These are phyloP conservation scores for Oryza glumipatula DNA, from an alignment of 176 grass and related monocot genomes.

Conservation along the genomic window DNA sequence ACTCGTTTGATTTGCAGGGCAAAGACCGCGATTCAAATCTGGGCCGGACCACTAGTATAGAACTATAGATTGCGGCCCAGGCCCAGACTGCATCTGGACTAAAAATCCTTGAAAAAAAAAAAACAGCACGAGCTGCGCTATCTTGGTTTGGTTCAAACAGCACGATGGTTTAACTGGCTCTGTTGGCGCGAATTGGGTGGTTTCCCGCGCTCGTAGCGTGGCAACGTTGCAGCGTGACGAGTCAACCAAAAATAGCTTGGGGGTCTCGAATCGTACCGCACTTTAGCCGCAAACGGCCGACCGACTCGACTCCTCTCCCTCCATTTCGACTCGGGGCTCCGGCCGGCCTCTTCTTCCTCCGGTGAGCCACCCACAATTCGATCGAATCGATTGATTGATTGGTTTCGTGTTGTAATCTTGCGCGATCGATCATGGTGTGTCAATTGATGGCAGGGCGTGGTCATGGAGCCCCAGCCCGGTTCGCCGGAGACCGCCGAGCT, in stretches of 20 bases:
- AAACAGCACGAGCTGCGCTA: no score
- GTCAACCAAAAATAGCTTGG: constrained; percentile 51
- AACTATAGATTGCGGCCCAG: not conserved
- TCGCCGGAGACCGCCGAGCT: constrained; percentile 9
- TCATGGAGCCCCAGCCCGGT: constrained; percentile 51
- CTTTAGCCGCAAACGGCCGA: constrained; percentile 37
- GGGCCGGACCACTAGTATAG: not conserved
- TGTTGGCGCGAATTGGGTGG: constrained; percentile 1
- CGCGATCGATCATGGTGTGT: not conserved
- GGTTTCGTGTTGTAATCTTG: not conserved
- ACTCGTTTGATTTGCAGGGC: not conserved
- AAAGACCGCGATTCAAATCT: not conserved
- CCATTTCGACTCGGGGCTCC: constrained; percentile 41
- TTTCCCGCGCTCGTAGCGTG: constrained; percentile 37
- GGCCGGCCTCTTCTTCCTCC: constrained; percentile 28
- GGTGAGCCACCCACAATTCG: constrained; percentile 14
- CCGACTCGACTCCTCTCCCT: not conserved
- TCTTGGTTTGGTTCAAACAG: no score
- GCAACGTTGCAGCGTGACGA: constrained; percentile 17
- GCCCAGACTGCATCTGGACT: no score
- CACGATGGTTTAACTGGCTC: no score
- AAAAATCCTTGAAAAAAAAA: no score
- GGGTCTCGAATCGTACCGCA: not conserved
- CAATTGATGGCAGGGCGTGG: constrained; percentile 27
- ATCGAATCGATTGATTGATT: not conserved